phyloP scores from a whole-genome alignment of 345 rosid species.

The Zanthoxylum bungeanum region DNA sequence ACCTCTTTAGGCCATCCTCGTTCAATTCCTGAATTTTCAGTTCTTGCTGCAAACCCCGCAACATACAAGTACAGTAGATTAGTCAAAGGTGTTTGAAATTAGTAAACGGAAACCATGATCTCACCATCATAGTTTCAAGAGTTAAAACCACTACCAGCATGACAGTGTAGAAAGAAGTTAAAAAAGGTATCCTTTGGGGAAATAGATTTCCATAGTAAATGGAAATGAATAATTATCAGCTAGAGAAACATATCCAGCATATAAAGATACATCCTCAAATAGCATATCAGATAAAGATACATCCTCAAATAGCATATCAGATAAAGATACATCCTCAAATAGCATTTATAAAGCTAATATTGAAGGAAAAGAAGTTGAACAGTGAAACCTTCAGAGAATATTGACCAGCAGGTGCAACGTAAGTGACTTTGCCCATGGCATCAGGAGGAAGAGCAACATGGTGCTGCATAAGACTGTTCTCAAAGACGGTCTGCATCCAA shows the following conservation, averaged over 20 bases:
- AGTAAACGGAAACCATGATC: neutral
- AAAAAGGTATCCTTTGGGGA: neutral
- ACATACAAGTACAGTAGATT: neutral
- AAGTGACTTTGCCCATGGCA: conserved; percentile 93
- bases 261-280: neutral
- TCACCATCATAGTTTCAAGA: neutral
- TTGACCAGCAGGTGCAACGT: conserved; percentile 97
- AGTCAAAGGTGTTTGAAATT: neutral
- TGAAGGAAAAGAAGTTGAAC: conserved; percentile 16
- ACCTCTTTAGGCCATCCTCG: neutral
- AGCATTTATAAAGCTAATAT: neutral
- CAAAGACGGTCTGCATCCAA: conserved; percentile 76
- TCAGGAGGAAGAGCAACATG: conserved; percentile 93
- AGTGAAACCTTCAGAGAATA: conserved; percentile 80
- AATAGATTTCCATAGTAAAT: neutral
- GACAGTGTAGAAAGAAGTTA: neutral
- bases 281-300: neutral
- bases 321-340: neutral
- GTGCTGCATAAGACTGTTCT: conserved; percentile 92
- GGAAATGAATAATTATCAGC: neutral
- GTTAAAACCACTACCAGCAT: neutral
- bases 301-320: neutral
- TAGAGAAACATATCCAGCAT: neutral
- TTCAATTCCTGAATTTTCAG: neutral
- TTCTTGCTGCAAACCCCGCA: neutral